These are phyloP conservation scores for Gracilaria caudata DNA, from an alignment of 23 red algal species.

Conservation along the genomic window DNA sequence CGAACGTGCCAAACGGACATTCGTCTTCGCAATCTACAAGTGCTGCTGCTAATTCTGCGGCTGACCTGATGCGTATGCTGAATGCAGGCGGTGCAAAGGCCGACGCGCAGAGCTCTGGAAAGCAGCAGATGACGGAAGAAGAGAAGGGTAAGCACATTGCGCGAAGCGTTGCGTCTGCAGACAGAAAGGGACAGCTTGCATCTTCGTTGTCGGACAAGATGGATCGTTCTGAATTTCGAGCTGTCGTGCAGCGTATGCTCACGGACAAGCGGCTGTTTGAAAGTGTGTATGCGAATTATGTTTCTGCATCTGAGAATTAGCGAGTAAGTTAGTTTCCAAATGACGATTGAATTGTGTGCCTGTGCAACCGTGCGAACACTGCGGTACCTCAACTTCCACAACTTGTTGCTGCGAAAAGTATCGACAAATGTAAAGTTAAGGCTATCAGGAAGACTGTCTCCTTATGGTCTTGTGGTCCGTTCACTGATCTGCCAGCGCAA, in stretches of 20 bases:
- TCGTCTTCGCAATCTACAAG: not conserved
- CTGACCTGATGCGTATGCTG: constrained; percentile 18
- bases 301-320: constrained; percentile 13
- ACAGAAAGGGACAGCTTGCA: constrained; percentile 19
- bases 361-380: not conserved
- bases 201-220: not conserved
- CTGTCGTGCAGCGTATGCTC: constrained; percentile 58
- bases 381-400: constrained; percentile 9
- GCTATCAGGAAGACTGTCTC: not conserved
- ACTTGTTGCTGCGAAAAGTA: not conserved
- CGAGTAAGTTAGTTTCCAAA: not conserved
- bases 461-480: not conserved
- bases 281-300: constrained; percentile 39
- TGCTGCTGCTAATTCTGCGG: constrained; percentile 5
- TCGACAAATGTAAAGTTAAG: constrained; percentile 20
- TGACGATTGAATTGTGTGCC: constrained; percentile 14
- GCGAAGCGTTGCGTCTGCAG: not conserved
- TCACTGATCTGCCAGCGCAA: too few species aligned
- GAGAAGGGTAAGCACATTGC: constrained; percentile 27
- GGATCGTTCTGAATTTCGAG: constrained; percentile 50
- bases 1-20: not conserved
- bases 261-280: constrained; percentile 57
- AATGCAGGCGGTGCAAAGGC: not conserved
- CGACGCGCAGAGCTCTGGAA: not conserved
- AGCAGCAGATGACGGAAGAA: not conserved